phyloP scores from a whole-genome alignment of 176 grass and related monocot genomes.

The Cenchrus fungigraminus region DNA sequence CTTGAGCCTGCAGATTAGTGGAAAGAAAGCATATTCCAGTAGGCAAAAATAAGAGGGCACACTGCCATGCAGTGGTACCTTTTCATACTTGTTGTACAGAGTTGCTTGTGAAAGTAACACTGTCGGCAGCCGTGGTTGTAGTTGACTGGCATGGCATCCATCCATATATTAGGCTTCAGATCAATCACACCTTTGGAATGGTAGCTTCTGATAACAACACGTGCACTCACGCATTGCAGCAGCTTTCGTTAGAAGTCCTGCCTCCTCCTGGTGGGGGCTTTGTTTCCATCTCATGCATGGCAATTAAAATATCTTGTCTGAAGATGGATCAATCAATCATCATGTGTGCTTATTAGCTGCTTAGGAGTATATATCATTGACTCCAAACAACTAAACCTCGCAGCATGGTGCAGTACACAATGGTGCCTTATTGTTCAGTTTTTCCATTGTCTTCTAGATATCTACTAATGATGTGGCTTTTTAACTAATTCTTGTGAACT shows the following conservation, averaged over 20 bases:
- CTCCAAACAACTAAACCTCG: no score
- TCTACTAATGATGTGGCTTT: background rate
- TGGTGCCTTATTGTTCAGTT: no score
- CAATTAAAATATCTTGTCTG: no score
- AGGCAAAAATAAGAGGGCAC: no score
- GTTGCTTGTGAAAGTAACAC: background rate
- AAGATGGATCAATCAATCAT: no score
- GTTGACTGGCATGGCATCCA: background rate
- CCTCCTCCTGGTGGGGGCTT: no score
- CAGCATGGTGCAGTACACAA: no score
- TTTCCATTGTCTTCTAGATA: no score
- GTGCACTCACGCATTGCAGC: background rate
- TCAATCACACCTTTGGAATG: background rate
- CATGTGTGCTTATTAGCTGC: no score
- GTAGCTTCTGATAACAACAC: conserved; percentile 4
- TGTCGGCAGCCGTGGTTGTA: conserved; percentile 22
- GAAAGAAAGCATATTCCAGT: background rate
- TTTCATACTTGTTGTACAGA: background rate
- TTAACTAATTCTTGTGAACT: background rate
- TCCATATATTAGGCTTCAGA: background rate
- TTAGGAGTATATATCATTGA: no score
- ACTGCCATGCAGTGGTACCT: background rate
- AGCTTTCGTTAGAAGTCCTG: background rate
- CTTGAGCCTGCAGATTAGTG: conserved; percentile 27
- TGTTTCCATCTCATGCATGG: no score